A percentile compares a stretch with the other conserved stretches of the same genome.
Evolutionary conservation across 73 alveolate species (phyloP).

Genomic region (Paramecium tetraurelia): DNA sequence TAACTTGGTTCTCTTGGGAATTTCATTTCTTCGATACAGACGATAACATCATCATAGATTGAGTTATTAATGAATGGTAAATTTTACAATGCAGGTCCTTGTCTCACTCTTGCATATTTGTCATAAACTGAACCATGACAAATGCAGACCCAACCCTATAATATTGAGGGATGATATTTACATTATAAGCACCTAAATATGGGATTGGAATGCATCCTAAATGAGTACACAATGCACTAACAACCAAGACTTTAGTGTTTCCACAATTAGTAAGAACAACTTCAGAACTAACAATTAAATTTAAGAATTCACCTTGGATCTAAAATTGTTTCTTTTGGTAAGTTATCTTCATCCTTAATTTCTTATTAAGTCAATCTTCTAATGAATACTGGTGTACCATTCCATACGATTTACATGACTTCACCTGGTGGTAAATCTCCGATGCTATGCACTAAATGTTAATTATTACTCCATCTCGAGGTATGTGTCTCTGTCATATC

Average conservation of each 20-base stretch:
- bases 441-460: constrained; percentile 32
- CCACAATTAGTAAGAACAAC: constrained; percentile 84
- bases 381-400: constrained; percentile 89
- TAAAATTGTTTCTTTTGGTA: constrained; percentile 75
- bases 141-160: constrained; percentile 87
- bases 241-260: constrained; percentile 83
- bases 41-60: constrained; percentile 74
- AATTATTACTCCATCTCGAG: constrained; percentile 74
- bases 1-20: constrained; percentile 85
- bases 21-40: constrained; percentile 83
- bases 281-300: constrained; percentile 28
- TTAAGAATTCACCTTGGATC: constrained; percentile 59
- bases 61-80: constrained; percentile 86
- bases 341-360: constrained; percentile 73
- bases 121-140: constrained; percentile 95
- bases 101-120: constrained; percentile 90
- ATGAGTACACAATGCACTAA: constrained; percentile 92
- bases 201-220: constrained; percentile 95
- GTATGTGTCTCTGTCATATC: constrained; percentile 90
- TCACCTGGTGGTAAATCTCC: constrained; percentile 95
- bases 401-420: constrained; percentile 91
- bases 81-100: constrained; percentile 90
- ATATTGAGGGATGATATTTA: not conserved
- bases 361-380: constrained; percentile 86
- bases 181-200: constrained; percentile 86